Conservation (phyloP, 2,329 filamentous ascomycete species). For the Boeremia exigua region DNA sequence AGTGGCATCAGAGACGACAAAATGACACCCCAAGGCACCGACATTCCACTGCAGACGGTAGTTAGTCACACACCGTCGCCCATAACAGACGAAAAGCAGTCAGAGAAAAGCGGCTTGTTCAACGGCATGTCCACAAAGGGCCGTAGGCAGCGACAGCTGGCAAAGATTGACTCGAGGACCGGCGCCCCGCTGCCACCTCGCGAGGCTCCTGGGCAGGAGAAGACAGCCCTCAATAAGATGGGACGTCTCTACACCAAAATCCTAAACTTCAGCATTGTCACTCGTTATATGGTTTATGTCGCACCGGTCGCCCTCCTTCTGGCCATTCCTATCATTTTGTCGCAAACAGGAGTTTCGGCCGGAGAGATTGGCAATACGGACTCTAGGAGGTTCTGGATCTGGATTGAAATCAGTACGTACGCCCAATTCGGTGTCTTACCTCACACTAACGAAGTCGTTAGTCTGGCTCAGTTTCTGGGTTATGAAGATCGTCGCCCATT, state of each 20-base stretch:
- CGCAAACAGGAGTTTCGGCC: constrained; percentile 53
- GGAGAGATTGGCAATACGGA: constrained; percentile 61
- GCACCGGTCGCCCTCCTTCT: constrained; percentile 63
- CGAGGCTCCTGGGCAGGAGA: constrained; percentile 56
- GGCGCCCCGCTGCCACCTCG: constrained; percentile 32
- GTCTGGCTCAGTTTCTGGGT: constrained; percentile 69
- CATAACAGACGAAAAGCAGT: constrained; percentile 38
- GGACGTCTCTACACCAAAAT: constrained; percentile 67
- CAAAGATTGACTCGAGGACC: constrained; percentile 39
- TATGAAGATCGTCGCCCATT: constrained; percentile 65
- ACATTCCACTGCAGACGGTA: constrained; percentile 67
- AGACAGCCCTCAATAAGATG: constrained; percentile 62
- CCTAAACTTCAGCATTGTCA: constrained; percentile 67
- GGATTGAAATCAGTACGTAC: constrained; percentile 63
- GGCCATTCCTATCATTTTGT: constrained; percentile 68
- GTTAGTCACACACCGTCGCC: constrained; percentile 54
- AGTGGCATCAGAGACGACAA: constrained; percentile 35
- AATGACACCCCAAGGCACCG: constrained; percentile 59
- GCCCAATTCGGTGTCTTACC: not conserved
- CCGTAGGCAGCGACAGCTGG: constrained; percentile 41
- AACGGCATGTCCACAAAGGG: constrained; percentile 49
- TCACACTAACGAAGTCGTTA: constrained; percentile 18
- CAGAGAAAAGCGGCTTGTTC: constrained; percentile 50
- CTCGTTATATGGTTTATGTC: constrained; percentile 69
- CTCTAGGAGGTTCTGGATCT: constrained; percentile 67